Percentiles rank a stretch among this genome's conserved stretches.
Conservation (phyloP, 257 asterid species). For the Jacaranda copaia region DNA sequence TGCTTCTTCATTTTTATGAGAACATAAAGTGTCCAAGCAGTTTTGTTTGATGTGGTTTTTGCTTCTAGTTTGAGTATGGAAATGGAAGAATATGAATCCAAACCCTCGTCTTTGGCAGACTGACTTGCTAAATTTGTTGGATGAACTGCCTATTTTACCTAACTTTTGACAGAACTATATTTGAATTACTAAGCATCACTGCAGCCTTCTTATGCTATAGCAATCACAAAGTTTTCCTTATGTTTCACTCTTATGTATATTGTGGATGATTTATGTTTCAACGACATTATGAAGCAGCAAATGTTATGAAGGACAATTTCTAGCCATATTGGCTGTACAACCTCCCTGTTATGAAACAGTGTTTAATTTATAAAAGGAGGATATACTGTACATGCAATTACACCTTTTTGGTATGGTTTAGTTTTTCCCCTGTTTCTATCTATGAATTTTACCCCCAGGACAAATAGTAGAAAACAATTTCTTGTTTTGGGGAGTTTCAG, state of each 20-base stretch:
- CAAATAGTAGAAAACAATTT: too few species aligned
- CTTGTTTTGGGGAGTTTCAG: background rate
- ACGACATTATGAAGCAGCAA: background rate
- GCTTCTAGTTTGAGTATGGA: too few species aligned
- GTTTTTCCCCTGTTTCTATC: background rate
- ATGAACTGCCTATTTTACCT: background rate
- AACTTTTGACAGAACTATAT: too few species aligned
- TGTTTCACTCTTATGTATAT: background rate
- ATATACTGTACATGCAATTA: background rate
- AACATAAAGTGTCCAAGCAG: too few species aligned
- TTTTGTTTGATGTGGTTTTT: too few species aligned
- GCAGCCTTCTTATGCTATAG: too few species aligned
- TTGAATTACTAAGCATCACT: background rate
- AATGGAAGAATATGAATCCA: background rate
- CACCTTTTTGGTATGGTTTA: slow-evolving; percentile 1
- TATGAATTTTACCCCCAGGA: background rate
- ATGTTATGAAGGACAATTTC: background rate
- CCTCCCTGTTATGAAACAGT: background rate
- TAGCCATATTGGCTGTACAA: background rate
- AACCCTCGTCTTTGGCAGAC: background rate
- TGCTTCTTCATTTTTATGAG: too few species aligned
- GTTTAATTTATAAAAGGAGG: background rate
- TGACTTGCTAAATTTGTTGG: background rate
- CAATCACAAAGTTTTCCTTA: background rate
- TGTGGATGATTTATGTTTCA: background rate